Conservation (phyloP, 305 asterid species). For the Fraxinus dipetala region DNA sequence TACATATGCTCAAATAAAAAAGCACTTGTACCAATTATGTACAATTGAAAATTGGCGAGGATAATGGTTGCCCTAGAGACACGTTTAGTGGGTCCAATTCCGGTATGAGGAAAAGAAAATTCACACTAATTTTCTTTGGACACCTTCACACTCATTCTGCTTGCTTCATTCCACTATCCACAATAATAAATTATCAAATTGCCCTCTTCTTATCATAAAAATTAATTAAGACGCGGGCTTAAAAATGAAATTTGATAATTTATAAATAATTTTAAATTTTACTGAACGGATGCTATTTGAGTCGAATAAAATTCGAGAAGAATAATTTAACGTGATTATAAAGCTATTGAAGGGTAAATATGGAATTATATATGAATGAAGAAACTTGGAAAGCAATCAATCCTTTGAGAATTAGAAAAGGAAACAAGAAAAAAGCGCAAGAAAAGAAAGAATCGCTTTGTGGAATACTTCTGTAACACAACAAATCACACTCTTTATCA, state of each 20-base stretch:
- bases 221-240: no score
- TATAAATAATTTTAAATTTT: no score
- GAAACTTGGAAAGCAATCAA: conserved; percentile 31
- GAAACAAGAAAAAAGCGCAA: conserved; percentile 22
- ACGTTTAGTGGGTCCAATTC: neutral
- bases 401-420: conserved; percentile 17
- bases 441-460: conserved; percentile 28
- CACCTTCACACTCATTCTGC: conserved; percentile 7
- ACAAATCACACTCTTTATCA: conserved; percentile 1
- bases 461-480: conserved; percentile 8
- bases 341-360: conserved; percentile 19
- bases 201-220: neutral
- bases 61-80: neutral
- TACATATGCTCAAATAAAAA: no score
- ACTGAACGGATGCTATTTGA: no score
- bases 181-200: neutral
- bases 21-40: no score
- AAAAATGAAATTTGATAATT: no score
- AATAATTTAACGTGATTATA: neutral
- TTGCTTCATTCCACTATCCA: neutral
- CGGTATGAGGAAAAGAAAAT: conserved; percentile 7
- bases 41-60: neutral
- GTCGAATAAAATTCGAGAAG: no score
- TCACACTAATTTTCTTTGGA: conserved; percentile 3
- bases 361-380: conserved; percentile 13